Base-by-base conservation (phyloP, 768 basidiomycete genomes). In the Galerina sulciceps region DNA sequence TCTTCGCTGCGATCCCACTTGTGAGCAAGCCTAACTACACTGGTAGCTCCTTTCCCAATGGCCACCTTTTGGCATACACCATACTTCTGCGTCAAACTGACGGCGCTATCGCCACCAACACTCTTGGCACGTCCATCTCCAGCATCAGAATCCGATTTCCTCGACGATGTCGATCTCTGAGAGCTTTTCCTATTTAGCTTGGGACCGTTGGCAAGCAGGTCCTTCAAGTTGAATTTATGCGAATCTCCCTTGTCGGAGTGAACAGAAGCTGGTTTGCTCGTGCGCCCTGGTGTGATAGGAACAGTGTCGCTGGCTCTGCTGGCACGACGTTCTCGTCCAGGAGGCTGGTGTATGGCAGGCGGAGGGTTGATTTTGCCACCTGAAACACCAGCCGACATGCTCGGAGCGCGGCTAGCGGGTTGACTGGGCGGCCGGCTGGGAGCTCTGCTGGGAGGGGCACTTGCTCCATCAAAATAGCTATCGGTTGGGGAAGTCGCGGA, bases 1-100 rank as follows among this genome's bases (percentile, higher is more conserved):
- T 99, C 96, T 74, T 96, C 95, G 18, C 81, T 86, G 58, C 96
- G 82, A 73, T 99, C 97, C 96, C 96, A 99, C 78, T 99, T 99
- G 77, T 99, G 97, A 42, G 96, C 96, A 15, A 99, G 83, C 45
- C 94, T 81, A 43, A 99, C 96, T 54, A 98, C 94, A 47, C 93
- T 94, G 22, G 97, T 99, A n/a, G 96, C 97, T 17, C 96, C 96
- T 74, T 95, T 97, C 38, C 96, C 96, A 62, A 99, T 97, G 11
- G 96, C 96, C 18, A 94, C 86, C 77, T 93, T 94, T 79, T 96
- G 94, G 73, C 96, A 99, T 11, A 97, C 88, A 34, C 96, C 97
- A 69, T 99, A 99, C 82, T 99, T 99, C 75, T 94, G 88, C 38
- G 90, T 75, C 63, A 83, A 66, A 58, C 81, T 82, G 45, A 70